Base-by-base conservation (phyloP, 371 early-diverging fungal genomes). In the Mycotypha africana region DNA sequence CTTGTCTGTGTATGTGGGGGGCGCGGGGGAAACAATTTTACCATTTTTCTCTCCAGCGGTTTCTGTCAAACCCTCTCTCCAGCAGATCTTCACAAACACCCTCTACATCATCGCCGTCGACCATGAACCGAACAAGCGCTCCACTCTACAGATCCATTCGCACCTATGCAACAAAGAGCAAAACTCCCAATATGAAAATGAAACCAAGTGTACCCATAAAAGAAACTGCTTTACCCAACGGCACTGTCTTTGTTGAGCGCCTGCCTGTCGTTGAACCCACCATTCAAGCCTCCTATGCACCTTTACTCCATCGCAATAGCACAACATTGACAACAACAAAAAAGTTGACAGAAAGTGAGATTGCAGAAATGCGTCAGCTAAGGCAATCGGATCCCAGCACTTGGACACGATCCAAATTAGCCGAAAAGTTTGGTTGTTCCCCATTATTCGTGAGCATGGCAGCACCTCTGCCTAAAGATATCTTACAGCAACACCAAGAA, bases 401-500 rank as follows among this genome's bases (percentile, higher is more conserved):
- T n/a, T 76, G 76, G 76, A 68, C 72, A 20, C 53, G 69, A 36
- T 65, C 67, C 30, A 60, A 57, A 35, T 51, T 76, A 21, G 76
- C 74, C 36, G 56, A 62, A 25, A 67, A 75, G 35, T 77, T 64
- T 43, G 54, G 52, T n/a, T 71, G 71, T 42, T 69, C 73, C 17
- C 57, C 59, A 31, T 45, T 74, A 30, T 72, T 69, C 54, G 58
- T 74, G 14, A 41, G 63, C 37, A 72, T 72, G 19, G 52, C 49
- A 20, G 67, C 71, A 21, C 65, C 63, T 60, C 60, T 19, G n/a
- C n/a, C n/a, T n/a, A n/a, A n/a, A n/a, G n/a, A n/a, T n/a, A n/a
- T n/a, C n/a, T n/a, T n/a, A n/a, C n/a, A n/a, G n/a, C n/a, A n/a
- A n/a, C n/a, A n/a, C n/a, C n/a, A n/a, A 35, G 42, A n/a, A 42